Conservation (phyloP, 345 rosid genomes). For the Populus alba region DNA sequence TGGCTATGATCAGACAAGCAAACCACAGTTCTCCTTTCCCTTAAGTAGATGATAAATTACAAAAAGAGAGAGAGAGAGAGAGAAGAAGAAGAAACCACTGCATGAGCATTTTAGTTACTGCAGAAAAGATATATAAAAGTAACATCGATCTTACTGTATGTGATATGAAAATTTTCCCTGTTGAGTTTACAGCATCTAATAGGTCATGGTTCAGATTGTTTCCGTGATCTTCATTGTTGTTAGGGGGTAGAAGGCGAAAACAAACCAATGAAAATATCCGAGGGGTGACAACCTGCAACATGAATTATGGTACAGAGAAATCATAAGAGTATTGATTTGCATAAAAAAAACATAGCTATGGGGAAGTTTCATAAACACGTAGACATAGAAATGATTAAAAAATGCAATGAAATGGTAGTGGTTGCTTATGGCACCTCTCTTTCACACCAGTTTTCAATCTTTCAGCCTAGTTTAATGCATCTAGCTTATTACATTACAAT, state of each 20-base stretch:
- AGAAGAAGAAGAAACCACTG: background rate
- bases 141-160: slow-evolving; percentile 59
- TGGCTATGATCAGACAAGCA: background rate
- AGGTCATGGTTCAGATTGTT: slow-evolving; percentile 55
- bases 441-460: background rate
- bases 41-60: background rate
- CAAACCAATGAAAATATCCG: slow-evolving; percentile 73
- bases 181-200: slow-evolving; percentile 70
- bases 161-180: slow-evolving; percentile 74
- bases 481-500: background rate
- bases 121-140: background rate
- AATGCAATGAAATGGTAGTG: background rate
- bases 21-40: background rate
- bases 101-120: background rate
- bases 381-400: too few species aligned
- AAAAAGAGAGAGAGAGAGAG: rapidly evolving
- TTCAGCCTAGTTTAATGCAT: background rate
- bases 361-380: background rate
- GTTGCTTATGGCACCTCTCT: background rate
- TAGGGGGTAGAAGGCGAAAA: slow-evolving; percentile 51
- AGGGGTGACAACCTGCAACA: slow-evolving; percentile 67
- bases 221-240: slow-evolving; percentile 36
- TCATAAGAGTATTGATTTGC: background rate
- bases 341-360: background rate
- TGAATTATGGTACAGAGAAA: background rate